Conservation (phyloP, 2,329 filamentous ascomycete species). For the Paecilomyces niveus region DNA sequence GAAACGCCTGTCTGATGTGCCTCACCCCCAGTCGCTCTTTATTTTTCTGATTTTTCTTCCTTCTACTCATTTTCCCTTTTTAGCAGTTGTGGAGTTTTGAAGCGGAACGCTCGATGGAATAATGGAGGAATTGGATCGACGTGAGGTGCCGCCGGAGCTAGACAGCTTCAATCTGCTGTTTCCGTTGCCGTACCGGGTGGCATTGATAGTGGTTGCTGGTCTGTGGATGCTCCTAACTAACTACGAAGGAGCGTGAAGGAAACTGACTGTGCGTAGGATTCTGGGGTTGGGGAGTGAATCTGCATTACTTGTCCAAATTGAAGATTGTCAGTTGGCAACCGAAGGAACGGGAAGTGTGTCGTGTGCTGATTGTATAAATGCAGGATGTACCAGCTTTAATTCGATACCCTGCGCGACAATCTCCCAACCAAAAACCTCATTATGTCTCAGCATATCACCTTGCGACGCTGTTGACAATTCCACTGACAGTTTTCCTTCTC, state of each 20-base stretch:
- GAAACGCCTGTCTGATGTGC: slow-evolving; percentile 5
- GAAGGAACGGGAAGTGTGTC: neutral
- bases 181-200: slow-evolving; percentile 83
- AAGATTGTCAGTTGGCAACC: slow-evolving; percentile 56
- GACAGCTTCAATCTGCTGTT: slow-evolving; percentile 83
- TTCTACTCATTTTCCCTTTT: slow-evolving; percentile 1
- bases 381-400: slow-evolving; percentile 78
- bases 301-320: slow-evolving; percentile 72
- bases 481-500: slow-evolving; percentile 64
- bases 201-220: slow-evolving; percentile 80
- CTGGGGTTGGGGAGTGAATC: slow-evolving; percentile 91
- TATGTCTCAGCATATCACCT: slow-evolving; percentile 81
- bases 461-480: slow-evolving; percentile 65
- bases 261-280: slow-evolving; percentile 52
- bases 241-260: neutral
- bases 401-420: slow-evolving; percentile 71
- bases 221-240: slow-evolving; percentile 20
- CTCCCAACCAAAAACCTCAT: slow-evolving; percentile 63
- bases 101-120: slow-evolving; percentile 27
- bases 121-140: slow-evolving; percentile 35
- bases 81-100: slow-evolving; percentile 9
- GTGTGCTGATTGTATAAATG: slow-evolving; percentile 10
- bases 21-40: slow-evolving; percentile 32
- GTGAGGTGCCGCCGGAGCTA: slow-evolving; percentile 38
- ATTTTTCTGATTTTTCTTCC: slow-evolving; percentile 5